phyloP scores from a whole-genome alignment of 2,329 filamentous ascomycete species.

The Fusarium mangiferae region DNA sequence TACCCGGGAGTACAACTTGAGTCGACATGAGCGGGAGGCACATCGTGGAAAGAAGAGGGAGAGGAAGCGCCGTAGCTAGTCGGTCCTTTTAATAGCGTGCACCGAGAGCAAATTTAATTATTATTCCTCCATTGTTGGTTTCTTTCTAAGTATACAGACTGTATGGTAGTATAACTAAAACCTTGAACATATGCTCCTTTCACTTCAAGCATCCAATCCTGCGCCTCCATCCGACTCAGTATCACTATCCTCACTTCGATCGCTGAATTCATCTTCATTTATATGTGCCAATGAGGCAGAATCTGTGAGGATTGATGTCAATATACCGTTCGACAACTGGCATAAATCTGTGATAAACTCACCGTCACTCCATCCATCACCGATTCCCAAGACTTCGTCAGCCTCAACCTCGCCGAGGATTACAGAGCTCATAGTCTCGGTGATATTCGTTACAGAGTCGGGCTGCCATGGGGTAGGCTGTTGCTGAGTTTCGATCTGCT shows the following conservation, averaged over 20 bases:
- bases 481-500: conserved; percentile 3
- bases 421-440: neutral
- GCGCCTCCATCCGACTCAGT: conserved; percentile 26
- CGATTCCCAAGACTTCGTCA: neutral
- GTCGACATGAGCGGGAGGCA: conserved; percentile 12
- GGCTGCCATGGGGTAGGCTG: conserved; percentile 2
- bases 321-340: neutral
- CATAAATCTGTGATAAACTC: neutral
- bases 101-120: neutral
- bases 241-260: neutral
- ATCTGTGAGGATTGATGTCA: neutral
- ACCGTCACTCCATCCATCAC: neutral
- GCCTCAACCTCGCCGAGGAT: conserved; percentile 2
- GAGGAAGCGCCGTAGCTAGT: neutral
- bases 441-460: conserved; percentile 33
- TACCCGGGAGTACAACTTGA: conserved; percentile 17
- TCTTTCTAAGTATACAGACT: neutral
- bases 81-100: neutral
- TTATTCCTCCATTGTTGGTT: too few relatives aligned
- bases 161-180: neutral
- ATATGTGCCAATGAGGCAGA: conserved; percentile 14
- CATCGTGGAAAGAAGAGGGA: conserved; percentile 20
- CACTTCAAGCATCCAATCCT: neutral
- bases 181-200: neutral
- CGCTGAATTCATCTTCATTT: neutral